phyloP scores from a whole-genome alignment of 2,329 filamentous ascomycete genomes.

The Chlorencoelia australis region DNA sequence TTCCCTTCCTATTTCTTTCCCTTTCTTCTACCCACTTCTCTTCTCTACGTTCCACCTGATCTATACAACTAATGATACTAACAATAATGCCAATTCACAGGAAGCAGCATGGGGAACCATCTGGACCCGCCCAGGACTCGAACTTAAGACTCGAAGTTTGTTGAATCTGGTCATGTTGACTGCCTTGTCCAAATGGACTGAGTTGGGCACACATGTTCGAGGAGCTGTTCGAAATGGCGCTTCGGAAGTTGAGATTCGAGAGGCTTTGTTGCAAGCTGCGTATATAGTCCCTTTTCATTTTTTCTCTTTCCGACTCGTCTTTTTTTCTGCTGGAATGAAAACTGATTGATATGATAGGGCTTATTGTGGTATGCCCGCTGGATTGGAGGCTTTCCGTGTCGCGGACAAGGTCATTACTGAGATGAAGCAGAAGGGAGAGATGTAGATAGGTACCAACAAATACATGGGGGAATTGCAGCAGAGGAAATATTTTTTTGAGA shows the following conservation, averaged over 20 bases:
- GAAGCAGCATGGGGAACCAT: conserved; percentile 25
- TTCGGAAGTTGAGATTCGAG: conserved; percentile 23
- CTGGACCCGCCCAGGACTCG: conserved; percentile 23
- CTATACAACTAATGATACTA: background rate
- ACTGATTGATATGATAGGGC: conserved; percentile 14
- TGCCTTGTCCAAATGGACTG: conserved; percentile 22
- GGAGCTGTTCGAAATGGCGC: conserved; percentile 24
- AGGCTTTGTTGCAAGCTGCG: conserved; percentile 24
- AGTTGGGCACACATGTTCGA: conserved; percentile 24
- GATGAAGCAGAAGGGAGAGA: conserved; percentile 23
- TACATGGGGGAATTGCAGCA: no score
- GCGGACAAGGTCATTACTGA: conserved; percentile 23
- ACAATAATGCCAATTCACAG: conserved; percentile 1
- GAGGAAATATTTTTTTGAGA: no score
- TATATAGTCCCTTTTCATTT: conserved; percentile 9
- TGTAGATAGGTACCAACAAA: background rate
- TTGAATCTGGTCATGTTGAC: conserved; percentile 25
- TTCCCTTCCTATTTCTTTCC: background rate
- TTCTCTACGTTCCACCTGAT: background rate
- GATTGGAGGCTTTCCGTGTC: conserved; percentile 23
- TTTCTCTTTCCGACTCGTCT: no score
- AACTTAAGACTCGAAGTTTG: conserved; percentile 19
- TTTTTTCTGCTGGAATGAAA: no score
- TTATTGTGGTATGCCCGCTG: conserved; percentile 25
- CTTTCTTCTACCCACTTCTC: background rate